phyloP scores from a whole-genome alignment of 345 rosid genomes.

The Salix arbutifolia region DNA sequence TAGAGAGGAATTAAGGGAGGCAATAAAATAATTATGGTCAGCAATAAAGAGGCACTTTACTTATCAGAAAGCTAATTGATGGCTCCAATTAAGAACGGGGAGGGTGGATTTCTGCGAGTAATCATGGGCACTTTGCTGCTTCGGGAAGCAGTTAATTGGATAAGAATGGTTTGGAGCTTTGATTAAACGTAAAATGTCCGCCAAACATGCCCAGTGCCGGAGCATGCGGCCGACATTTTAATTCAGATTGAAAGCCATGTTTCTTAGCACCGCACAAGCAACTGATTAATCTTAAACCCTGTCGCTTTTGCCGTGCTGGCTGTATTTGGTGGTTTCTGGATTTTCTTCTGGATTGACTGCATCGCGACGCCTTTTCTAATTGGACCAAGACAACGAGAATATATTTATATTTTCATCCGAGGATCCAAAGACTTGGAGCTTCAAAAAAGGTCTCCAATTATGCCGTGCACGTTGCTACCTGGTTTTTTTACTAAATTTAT shows the following conservation, averaged over 20 bases:
- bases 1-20: neutral
- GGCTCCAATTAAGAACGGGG: neutral
- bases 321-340: neutral
- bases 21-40: neutral
- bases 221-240: conserved; percentile 28
- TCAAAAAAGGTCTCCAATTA: conserved; percentile 18
- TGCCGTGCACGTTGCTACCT: conserved; percentile 31
- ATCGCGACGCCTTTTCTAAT: neutral
- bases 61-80: neutral
- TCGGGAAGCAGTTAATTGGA: conserved; percentile 2
- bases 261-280: neutral
- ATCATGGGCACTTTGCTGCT: conserved; percentile 5
- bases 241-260: neutral
- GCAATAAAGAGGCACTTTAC: neutral
- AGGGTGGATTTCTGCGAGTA: neutral
- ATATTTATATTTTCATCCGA: neutral
- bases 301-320: conserved; percentile 9
- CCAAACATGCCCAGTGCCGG: neutral
- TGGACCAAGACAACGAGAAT: neutral
- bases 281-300: conserved; percentile 7
- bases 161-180: neutral
- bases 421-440: conserved; percentile 3
- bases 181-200: conserved; percentile 4
- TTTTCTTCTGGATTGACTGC: neutral
- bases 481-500: neutral